phyloP scores from a whole-genome alignment of 164 flowering plant genomes.

The Amborella trichopoda region DNA sequence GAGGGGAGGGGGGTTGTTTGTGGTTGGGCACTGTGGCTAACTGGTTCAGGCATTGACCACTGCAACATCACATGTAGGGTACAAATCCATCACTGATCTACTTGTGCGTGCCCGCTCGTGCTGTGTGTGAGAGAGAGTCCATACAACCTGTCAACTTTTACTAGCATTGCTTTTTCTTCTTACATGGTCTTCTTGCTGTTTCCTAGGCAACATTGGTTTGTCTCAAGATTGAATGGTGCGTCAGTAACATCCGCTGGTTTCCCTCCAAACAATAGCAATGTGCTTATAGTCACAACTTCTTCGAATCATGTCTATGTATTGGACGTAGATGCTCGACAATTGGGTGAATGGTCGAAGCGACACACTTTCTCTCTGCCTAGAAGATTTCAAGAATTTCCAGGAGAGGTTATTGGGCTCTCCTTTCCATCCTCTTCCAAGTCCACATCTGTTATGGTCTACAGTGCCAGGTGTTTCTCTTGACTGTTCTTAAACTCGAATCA shows the following conservation, averaged over 20 bases:
- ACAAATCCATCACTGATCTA: too few relatives aligned
- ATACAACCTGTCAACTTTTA: too few relatives aligned
- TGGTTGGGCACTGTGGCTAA: too few relatives aligned
- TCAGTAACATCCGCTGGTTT: conserved; percentile 95
- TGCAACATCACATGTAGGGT: too few relatives aligned
- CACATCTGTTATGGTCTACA: conserved; percentile 60
- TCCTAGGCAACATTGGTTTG: conserved; percentile 95
- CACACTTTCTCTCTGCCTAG: conserved; percentile 54
- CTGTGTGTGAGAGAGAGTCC: too few relatives aligned
- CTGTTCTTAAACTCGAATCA: too few relatives aligned
- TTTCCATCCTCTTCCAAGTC: conserved; percentile 53
- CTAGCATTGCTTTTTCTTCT: background rate
- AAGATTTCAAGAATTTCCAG: conserved; percentile 85
- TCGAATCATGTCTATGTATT: conserved; percentile 78
- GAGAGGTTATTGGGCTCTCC: conserved; percentile 87
- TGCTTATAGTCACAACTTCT: conserved; percentile 69
- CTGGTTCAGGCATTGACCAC: too few relatives aligned
- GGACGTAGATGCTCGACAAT: conserved; percentile 79
- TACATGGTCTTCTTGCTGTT: conserved; percentile 5
- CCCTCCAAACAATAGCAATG: conserved; percentile 58
- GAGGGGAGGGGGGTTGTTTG: too few relatives aligned
- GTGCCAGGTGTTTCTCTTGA: conserved; percentile 95
- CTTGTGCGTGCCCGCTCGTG: too few relatives aligned
- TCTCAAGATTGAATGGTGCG: conserved; percentile 83
- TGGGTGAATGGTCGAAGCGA: conserved; percentile 75